A percentile compares a stretch with the other conserved stretches of the same genome.
These are phyloP conservation scores for Boletus subcaerulescens DNA, from an alignment of 768 basidiomycete genomes.

Conservation along the genomic window DNA sequence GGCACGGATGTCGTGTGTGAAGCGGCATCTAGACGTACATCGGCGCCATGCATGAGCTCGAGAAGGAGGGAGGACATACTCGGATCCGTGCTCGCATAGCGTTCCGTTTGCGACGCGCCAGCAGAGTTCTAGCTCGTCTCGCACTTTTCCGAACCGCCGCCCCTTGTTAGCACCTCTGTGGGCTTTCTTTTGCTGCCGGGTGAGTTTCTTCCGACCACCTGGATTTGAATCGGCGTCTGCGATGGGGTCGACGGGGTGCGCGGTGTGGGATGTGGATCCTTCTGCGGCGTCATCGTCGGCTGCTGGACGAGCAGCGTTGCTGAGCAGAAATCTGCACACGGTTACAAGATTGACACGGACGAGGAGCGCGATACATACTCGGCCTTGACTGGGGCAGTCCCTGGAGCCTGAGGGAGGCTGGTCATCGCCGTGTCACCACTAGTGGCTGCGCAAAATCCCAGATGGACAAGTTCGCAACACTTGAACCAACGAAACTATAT, in stretches of 20 bases:
- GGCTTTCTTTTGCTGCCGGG: slow-evolving; percentile 69
- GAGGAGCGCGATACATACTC: slow-evolving; percentile 37
- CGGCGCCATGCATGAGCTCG: not conserved
- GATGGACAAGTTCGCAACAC: slow-evolving; percentile 87
- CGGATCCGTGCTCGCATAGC: slow-evolving; percentile 66
- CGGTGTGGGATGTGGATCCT: slow-evolving; percentile 42
- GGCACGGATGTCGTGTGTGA: slow-evolving; percentile 69
- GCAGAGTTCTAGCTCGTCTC: slow-evolving; percentile 82
- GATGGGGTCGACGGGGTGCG: slow-evolving; percentile 25
- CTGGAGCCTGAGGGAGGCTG: slow-evolving; percentile 31
- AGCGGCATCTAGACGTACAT: slow-evolving; percentile 56
- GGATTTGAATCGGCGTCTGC: slow-evolving; percentile 29
- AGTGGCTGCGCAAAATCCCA: slow-evolving; percentile 15
- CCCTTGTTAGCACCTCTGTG: slow-evolving; percentile 82
- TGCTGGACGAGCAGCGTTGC: slow-evolving; percentile 20
- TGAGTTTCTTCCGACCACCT: slow-evolving; percentile 40
- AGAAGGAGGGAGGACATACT: slow-evolving; percentile 38
- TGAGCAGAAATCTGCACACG: slow-evolving; percentile 42
- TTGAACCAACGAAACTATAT: slow-evolving; percentile 71
- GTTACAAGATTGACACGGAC: not conserved
- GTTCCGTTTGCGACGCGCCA: slow-evolving; percentile 71
- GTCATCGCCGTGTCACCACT: slow-evolving; percentile 4
- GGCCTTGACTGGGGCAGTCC: slow-evolving; percentile 52
- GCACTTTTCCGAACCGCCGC: slow-evolving; percentile 70
- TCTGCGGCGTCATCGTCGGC: slow-evolving; percentile 66